Evolutionary conservation across 257 asterid genomes (phyloP), one percentile per base, ranked within the genome.

Genomic region (Solanum tarapatanum): DNA sequence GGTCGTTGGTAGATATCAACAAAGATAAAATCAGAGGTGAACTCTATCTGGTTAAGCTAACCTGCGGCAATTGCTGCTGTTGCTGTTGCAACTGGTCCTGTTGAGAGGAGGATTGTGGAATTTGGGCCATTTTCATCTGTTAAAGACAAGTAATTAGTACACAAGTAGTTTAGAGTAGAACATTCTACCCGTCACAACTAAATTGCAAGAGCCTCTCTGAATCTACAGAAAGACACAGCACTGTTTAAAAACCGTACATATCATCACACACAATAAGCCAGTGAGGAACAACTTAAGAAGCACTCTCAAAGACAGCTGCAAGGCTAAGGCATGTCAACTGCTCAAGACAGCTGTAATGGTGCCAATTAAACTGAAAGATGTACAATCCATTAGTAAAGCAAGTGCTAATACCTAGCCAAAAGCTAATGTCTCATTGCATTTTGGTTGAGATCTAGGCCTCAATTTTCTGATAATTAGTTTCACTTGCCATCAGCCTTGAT

Each of bases 51-150:
- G 68, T 80, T 80, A 45, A 35, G 24, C 48, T 60, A 87, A 93
- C 93, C 93, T 92, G 94, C 82, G 91, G 92, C 86, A 89, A 70
- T 80, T 90, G 93, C 62, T 82, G 89, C 62, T 88, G 91, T 19
- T 85, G 74, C 74, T 68, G 76, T 69, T 69, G 93, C 91, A 89
- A 64, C 90, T 90, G 94, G 39, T 89, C 93, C 90, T 88, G 95
- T 55, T 93, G 95, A 75, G 95, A 93, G 84, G 93, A 90, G 28
- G 95, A 90, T 85, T 90, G 94, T 88, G 90, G 94, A 88, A 93
- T 88, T 87, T 91, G 95, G 83, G 91, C 82, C 90, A 92, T 89
- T 86, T 93, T 93, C 94, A 93, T 86, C 95, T 93, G 91, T 68
- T 41, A 70, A 64, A 83, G 37, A 86, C 4, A 13, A 82, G 74